A percentile compares a stretch with the other conserved stretches of the same genome.
phyloP scores from a whole-genome alignment of 306 rosid species.

The Rubus idaeus region DNA sequence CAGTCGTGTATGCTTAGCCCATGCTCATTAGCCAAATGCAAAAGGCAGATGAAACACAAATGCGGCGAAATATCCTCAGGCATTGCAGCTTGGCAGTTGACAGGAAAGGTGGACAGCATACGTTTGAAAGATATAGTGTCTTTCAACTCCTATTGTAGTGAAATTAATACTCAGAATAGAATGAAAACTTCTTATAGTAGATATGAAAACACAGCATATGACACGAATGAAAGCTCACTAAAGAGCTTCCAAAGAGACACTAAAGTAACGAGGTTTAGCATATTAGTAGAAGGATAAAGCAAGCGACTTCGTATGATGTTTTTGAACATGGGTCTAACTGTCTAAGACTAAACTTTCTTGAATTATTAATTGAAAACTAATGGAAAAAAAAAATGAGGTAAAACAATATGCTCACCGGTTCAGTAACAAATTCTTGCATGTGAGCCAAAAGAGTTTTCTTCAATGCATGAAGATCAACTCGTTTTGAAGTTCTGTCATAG shows the following conservation, averaged over 20 bases:
- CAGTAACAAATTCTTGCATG: conserved; percentile 22
- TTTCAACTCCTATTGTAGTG: conserved; percentile 10
- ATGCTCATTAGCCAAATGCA: conserved; percentile 32
- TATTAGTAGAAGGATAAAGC: neutral
- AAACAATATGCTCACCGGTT: conserved; percentile 12
- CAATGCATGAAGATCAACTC: conserved; percentile 29
- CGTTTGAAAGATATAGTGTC: conserved; percentile 20
- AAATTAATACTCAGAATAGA: neutral
- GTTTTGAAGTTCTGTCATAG: conserved; percentile 28
- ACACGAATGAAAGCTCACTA: neutral
- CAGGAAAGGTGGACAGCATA: conserved; percentile 22
- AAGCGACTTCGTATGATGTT: neutral
- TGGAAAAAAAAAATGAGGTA: neutral
- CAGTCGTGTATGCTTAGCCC: conserved; percentile 25
- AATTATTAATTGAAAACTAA: neutral
- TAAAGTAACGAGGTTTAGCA: neutral
- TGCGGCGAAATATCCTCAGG: conserved; percentile 33
- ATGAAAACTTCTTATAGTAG: neutral
- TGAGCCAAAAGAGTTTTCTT: conserved; percentile 27
- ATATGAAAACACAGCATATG: neutral
- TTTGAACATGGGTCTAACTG: neutral
- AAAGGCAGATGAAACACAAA: conserved; percentile 34
- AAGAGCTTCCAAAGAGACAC: neutral
- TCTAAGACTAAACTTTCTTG: neutral
- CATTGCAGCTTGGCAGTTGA: conserved; percentile 21